These are phyloP conservation scores for Aspergillus flavus DNA, from an alignment of 2,329 filamentous ascomycete species.

Conservation along the genomic window DNA sequence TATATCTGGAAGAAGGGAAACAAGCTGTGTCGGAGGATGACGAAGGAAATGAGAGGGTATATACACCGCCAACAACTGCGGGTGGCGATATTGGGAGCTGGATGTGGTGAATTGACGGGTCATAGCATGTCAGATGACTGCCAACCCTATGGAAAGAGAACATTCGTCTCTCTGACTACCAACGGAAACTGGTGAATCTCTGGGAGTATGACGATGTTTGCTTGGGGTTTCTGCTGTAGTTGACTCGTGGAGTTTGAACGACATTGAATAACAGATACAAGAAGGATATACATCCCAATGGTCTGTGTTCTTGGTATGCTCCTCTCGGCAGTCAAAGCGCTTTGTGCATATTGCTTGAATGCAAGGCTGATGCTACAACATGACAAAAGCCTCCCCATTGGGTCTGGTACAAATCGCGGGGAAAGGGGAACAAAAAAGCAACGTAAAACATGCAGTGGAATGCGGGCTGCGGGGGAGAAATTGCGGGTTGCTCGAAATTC, in stretches of 20 bases:
- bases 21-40: neutral
- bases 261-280: neutral
- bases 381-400: constrained; percentile 1
- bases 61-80: neutral
- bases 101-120: neutral
- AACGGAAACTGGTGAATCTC: neutral
- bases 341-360: constrained; percentile 3
- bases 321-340: neutral
- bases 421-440: neutral
- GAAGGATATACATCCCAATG: neutral
- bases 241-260: neutral
- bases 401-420: constrained; percentile 6
- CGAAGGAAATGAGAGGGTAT: neutral
- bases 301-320: neutral
- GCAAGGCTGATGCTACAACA: neutral
- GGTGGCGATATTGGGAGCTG: neutral
- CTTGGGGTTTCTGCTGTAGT: neutral
- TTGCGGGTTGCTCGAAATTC: constrained; percentile 4
- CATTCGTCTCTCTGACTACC: neutral
- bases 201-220: neutral
- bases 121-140: constrained; percentile 5
- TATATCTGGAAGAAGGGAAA: neutral
- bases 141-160: neutral
- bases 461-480: constrained; percentile 7
- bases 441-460: neutral